phyloP scores from a whole-genome alignment of 2,329 filamentous ascomycete species.

The Claviceps maximensis region DNA sequence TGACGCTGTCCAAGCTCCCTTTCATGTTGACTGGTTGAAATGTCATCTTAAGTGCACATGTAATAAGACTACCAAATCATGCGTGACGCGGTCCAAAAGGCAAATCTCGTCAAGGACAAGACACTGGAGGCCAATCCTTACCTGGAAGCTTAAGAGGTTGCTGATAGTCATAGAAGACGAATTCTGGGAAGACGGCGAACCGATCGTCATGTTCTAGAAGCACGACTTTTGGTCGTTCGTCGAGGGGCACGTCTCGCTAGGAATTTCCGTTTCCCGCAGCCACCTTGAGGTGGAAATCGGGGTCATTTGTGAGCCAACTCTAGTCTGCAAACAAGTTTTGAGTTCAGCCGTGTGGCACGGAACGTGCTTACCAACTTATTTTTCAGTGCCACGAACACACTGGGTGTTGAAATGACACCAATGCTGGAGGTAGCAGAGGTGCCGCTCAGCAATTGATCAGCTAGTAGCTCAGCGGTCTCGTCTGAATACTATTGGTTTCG shows the following conservation, averaged over 20 bases:
- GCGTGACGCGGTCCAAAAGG: background rate
- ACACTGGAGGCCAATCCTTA: slow-evolving; percentile 15
- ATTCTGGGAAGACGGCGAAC: slow-evolving; percentile 62
- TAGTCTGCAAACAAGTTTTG: background rate
- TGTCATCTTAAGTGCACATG: background rate
- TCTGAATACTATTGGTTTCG: slow-evolving; percentile 49
- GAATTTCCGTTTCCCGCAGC: background rate
- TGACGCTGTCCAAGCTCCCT: slow-evolving; percentile 52
- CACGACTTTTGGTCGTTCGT: slow-evolving; percentile 39
- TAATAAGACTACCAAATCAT: background rate
- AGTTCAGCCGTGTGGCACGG: background rate
- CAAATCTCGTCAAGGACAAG: background rate
- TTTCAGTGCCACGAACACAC: slow-evolving; percentile 63
- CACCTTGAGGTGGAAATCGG: background rate
- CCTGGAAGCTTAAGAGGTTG: slow-evolving; percentile 52
- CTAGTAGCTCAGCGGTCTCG: slow-evolving; percentile 51
- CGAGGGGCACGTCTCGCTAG: slow-evolving; percentile 11
- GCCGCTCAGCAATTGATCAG: slow-evolving; percentile 50
- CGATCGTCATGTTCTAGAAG: slow-evolving; percentile 64
- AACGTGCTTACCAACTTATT: slow-evolving; percentile 44
- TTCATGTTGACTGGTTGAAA: slow-evolving; percentile 38
- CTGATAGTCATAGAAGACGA: slow-evolving; percentile 61
- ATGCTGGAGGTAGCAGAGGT: slow-evolving; percentile 44
- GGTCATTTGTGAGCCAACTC: background rate
- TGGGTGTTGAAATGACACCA: slow-evolving; percentile 61